Evolutionary conservation across 2,329 filamentous ascomycete species (phyloP).

Genomic region (Cladophialophora carrionii): DNA sequence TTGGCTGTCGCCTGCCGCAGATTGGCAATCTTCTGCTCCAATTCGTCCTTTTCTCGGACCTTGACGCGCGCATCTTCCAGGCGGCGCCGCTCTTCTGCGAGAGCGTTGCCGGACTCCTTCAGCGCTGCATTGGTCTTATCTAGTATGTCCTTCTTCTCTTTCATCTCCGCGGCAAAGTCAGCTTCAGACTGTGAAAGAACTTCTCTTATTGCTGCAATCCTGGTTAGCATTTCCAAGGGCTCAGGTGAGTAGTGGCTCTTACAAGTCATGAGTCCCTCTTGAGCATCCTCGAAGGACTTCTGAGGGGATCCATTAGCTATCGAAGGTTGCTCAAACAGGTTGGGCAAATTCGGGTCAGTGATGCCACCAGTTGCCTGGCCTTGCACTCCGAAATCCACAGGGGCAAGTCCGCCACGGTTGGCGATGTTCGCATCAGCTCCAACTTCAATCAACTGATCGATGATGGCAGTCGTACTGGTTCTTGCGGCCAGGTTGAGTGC

Average conservation of each 20-base stretch:
- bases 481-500: constrained; percentile 91
- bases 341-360: constrained; percentile 41
- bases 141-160: constrained; percentile 79
- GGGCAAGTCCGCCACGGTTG: constrained; percentile 84
- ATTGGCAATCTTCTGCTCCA: constrained; percentile 73
- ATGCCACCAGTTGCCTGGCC: constrained; percentile 46
- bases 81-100: constrained; percentile 74
- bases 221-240: constrained; percentile 43
- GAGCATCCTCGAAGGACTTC: constrained; percentile 50
- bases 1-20: constrained; percentile 73
- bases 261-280: constrained; percentile 53
- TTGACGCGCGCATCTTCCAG: constrained; percentile 72
- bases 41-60: constrained; percentile 66
- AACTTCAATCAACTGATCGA: constrained; percentile 94
- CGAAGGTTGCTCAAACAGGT: constrained; percentile 45
- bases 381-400: constrained; percentile 89
- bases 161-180: constrained; percentile 78
- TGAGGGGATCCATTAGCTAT: constrained; percentile 45
- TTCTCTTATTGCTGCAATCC: constrained; percentile 70
- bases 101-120: constrained; percentile 74
- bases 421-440: constrained; percentile 90
- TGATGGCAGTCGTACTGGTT: constrained; percentile 91
- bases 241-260: constrained; percentile 31
- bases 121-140: constrained; percentile 81
- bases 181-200: constrained; percentile 77